Conservation (phyloP, 768 basidiomycete genomes). For the Imleria badia region DNA sequence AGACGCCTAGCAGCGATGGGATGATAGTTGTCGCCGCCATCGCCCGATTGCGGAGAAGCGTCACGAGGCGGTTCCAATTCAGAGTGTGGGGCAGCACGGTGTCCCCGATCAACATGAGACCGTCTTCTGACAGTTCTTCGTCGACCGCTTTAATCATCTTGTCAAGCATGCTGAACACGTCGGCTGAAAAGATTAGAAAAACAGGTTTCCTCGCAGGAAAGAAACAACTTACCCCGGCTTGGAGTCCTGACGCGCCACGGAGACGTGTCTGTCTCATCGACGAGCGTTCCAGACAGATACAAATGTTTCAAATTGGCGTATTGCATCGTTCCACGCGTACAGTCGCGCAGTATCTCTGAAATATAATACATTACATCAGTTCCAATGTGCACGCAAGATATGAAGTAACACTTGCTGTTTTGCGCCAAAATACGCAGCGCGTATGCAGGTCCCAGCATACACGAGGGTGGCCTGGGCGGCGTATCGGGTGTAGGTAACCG, state of each 20-base stretch:
- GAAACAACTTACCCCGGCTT: constrained; percentile 9
- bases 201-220: neutral
- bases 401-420: constrained; percentile 1
- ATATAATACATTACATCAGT: neutral
- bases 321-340: neutral
- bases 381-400: neutral
- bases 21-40: no score
- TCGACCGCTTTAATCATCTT: no score
- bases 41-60: no score
- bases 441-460: constrained; percentile 21
- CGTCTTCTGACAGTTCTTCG: no score
- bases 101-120: no score
- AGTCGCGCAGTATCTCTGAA: constrained; percentile 9
- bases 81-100: no score
- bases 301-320: no score
- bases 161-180: no score
- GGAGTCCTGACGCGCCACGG: constrained; percentile 18
- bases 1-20: no score
- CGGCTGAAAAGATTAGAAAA: no score
- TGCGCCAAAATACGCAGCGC: constrained; percentile 16
- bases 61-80: no score
- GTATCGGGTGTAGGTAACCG: neutral
- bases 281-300: constrained; percentile 17
- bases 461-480: constrained; percentile 12
- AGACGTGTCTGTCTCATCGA: constrained; percentile 13